Evolutionary conservation across 768 basidiomycete genomes (phyloP), one percentile per base, ranked within the genome.

Genomic region (Lentinula detonsa): DNA sequence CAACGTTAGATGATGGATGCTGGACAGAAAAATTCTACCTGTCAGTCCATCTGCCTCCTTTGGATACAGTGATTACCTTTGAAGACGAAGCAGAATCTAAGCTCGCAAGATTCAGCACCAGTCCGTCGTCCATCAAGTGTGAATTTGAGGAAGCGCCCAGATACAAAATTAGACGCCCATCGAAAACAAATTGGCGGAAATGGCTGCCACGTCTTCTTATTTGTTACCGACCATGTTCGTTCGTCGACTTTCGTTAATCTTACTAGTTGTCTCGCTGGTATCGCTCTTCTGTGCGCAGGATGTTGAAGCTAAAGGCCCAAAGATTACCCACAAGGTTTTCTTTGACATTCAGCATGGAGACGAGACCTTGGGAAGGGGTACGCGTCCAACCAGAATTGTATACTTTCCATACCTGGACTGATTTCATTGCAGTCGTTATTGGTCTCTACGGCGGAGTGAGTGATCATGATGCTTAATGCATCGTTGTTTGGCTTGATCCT

Each of bases 281-380:
- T 85, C 89, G 0, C 76, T 91, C 68, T 86, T 92, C 75, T 88
- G 85, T 67, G 83, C 81, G 4, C 83, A 85, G 70, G 81, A 84
- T 35, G 91, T 76, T 8, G 88, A 94, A 65, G 93, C 93, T 11
- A 95, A 93, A 68, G 88, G 90, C 15, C 96, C 96, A 13, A 87
- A 81, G 75, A 87, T 98, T 68, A 97, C 96, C 50, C 78, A 91
- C 83, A 93, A 90, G 75, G 88, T 97, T 66, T 97, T 86, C 80
- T 97, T 98, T 70, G 95, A 97, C 73, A 87, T 98, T 61, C 87
- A 89, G 67, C 95, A 97, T 75, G 96, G 96, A 33, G 94, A 90
- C 73, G 79, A 90, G 73, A 80, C 86, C 54, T 56, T 98, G 48
- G 96, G 96, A 58, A 83, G 95, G 63, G 78, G 93, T 93, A 72